Conservation (phyloP, 2,329 filamentous ascomycete species). For the Apiospora kogelbergensis region DNA sequence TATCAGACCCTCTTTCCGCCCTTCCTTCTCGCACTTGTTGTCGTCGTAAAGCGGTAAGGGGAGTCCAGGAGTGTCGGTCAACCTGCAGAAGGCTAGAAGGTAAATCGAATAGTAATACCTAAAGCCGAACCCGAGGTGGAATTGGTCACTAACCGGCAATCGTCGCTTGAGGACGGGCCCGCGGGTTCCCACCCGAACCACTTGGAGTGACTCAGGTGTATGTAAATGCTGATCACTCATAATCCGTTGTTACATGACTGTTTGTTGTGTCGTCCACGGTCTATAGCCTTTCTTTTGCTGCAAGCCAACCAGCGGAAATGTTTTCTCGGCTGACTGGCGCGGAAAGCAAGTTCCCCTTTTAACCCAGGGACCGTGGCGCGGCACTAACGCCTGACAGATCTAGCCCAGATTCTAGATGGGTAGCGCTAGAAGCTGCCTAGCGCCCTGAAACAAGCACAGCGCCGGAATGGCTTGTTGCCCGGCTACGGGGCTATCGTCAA, state of each 20-base stretch:
- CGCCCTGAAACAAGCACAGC: neutral
- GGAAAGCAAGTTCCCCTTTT: neutral
- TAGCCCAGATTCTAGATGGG: neutral
- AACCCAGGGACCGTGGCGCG: neutral
- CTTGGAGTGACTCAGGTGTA: neutral
- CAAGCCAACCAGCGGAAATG: neutral
- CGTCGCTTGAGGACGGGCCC: neutral
- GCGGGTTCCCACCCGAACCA: neutral
- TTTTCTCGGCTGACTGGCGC: too few relatives aligned
- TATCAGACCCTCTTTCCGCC: neutral
- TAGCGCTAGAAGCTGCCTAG: neutral
- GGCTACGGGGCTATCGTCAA: neutral
- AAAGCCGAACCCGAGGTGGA: neutral
- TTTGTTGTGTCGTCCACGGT: too few relatives aligned
- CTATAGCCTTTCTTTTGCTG: too few relatives aligned
- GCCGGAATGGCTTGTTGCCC: neutral
- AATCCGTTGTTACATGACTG: neutral
- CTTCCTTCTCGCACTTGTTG: neutral
- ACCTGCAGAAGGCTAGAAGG: too few relatives aligned
- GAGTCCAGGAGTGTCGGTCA: neutral
- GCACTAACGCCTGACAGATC: conserved; percentile 1
- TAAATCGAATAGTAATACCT: neutral
- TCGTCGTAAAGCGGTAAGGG: conserved; percentile 5
- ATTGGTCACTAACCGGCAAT: neutral
- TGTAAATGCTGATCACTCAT: too few relatives aligned